phyloP scores from a whole-genome alignment of 1,284 basidiomycete species.

The Papiliotrema nemorosa region DNA sequence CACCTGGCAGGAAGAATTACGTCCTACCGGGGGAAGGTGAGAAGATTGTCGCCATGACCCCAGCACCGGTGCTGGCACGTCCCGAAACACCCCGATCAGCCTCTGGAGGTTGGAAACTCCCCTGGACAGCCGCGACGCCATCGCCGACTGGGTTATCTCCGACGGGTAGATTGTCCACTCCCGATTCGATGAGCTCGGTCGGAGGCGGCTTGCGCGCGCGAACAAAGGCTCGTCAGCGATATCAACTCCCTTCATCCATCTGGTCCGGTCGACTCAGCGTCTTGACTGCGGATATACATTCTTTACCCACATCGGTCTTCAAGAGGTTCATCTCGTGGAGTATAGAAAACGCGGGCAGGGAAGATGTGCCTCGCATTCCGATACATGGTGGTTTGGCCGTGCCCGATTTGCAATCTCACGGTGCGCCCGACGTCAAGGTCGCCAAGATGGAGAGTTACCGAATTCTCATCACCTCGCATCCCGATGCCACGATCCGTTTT shows the following conservation, averaged over 20 bases:
- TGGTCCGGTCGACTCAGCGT: conserved; percentile 43
- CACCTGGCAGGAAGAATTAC: conserved; percentile 45
- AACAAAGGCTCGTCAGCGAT: conserved; percentile 17
- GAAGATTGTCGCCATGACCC: conserved; percentile 42
- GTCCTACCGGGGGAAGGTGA: conserved; percentile 41
- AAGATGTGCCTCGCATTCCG: conserved; percentile 38
- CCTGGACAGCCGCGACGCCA: conserved; percentile 30
- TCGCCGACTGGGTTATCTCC: conserved; percentile 12
- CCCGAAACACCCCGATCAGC: conserved; percentile 39
- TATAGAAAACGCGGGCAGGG: conserved; percentile 35
- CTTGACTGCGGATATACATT: conserved; percentile 39
- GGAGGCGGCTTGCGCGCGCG: background rate
- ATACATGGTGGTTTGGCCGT: conserved; percentile 46
- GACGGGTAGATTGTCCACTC: conserved; percentile 22
- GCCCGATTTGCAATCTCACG: conserved; percentile 41
- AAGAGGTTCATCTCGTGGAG: conserved; percentile 41
- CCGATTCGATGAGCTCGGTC: conserved; percentile 20
- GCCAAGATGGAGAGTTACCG: conserved; percentile 59
- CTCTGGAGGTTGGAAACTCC: conserved; percentile 57
- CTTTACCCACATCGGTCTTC: conserved; percentile 41
- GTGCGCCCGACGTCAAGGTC: conserved; percentile 43
- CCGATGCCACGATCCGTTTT: conserved; percentile 59
- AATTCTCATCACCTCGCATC: conserved; percentile 64
- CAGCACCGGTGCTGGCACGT: conserved; percentile 32
- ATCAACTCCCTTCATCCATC: conserved; percentile 38